Conservation (phyloP, 345 rosid genomes). For the Leavenworthia alabamica region DNA sequence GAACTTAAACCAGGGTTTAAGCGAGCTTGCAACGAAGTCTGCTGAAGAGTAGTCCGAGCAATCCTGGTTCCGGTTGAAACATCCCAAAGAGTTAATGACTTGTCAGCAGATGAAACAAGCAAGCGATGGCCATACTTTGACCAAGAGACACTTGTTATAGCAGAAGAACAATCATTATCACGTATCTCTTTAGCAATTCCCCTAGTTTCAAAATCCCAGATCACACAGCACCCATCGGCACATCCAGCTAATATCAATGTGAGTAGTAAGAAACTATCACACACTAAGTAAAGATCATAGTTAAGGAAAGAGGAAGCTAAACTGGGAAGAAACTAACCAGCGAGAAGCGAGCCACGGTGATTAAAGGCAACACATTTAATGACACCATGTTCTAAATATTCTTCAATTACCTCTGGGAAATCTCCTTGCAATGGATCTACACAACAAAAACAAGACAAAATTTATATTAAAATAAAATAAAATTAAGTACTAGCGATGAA, state of each 20-base stretch:
- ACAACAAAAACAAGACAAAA: background rate
- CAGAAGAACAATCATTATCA: slow-evolving; percentile 64
- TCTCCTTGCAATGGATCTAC: slow-evolving; percentile 97
- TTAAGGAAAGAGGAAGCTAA: background rate
- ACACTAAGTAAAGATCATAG: background rate
- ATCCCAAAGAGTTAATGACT: slow-evolving; percentile 92
- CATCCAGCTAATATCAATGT: slow-evolving; percentile 70
- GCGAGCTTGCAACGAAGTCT: slow-evolving; percentile 78
- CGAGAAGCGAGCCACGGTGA: slow-evolving; percentile 96
- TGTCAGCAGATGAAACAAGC: slow-evolving; percentile 94
- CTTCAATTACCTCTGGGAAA: slow-evolving; percentile 97
- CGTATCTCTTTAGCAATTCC: slow-evolving; percentile 89
- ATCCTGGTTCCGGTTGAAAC: slow-evolving; percentile 65
- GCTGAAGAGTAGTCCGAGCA: slow-evolving; percentile 56
- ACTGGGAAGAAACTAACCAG: slow-evolving; percentile 41
- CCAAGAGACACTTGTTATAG: slow-evolving; percentile 93
- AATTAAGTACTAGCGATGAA: background rate
- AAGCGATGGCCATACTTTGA: slow-evolving; percentile 85
- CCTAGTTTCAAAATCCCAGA: slow-evolving; percentile 98
- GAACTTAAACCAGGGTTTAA: slow-evolving; percentile 78
- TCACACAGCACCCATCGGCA: slow-evolving; percentile 81
- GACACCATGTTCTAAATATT: slow-evolving; percentile 87
- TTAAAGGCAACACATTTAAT: slow-evolving; percentile 94
- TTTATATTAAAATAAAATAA: no score
- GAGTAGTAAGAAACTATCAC: background rate